Base-by-base conservation (phyloP, 2,329 filamentous ascomycete genomes). In the Monosporascus sp. region DNA sequence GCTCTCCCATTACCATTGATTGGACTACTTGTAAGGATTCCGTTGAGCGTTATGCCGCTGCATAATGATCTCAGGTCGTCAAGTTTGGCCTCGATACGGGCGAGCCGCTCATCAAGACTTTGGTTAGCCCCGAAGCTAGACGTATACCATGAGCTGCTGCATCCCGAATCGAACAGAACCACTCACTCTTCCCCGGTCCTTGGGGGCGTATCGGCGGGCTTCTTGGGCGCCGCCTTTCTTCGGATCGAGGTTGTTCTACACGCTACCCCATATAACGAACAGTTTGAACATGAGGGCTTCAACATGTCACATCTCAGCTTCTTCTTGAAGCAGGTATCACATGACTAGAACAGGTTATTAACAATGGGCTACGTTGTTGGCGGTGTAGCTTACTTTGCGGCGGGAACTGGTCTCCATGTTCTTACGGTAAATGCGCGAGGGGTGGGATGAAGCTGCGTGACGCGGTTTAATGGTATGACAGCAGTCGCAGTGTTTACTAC, bases 271-370 rank as follows among this genome's bases (percentile, higher is more conserved):
- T 77, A 77, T 3, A 76, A 61, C 7, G 66, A 60, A 45, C 74
- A 77, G 44, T 76, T 76, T 1, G 73, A 75, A 54, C 74, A 77
- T 8, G 66, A 59, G 0, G 74, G 74, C 55, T 73, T 74, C 6
- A 73, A 48, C 68, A 72, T 72, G 57, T 77, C 73, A 48, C 74
- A 77, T 57, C 74, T 75, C 47, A 77, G 75, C 66, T 77, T 76
- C 61, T 76, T 76, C 14, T 61, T 70, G 49, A 72, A 76, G 62
- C 74, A 77, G 40, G 75, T 64, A 56, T 76, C 73, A 53, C 73
- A 75, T 0, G 71, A 73, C 59, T 57, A 34, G 31, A n/a, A 14
- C 31, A 9, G n/a, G 11, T 7, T 5, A 9, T 8, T 8, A 37
- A 47, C 53, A 50, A 55, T 47, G 43, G 2, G 51, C 19, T 20